A percentile compares a stretch with the other conserved stretches of the same genome.
These are phyloP conservation scores for Xylaria nigripes DNA, from an alignment of 495 filamentous ascomycete genomes.

Conservation along the genomic window DNA sequence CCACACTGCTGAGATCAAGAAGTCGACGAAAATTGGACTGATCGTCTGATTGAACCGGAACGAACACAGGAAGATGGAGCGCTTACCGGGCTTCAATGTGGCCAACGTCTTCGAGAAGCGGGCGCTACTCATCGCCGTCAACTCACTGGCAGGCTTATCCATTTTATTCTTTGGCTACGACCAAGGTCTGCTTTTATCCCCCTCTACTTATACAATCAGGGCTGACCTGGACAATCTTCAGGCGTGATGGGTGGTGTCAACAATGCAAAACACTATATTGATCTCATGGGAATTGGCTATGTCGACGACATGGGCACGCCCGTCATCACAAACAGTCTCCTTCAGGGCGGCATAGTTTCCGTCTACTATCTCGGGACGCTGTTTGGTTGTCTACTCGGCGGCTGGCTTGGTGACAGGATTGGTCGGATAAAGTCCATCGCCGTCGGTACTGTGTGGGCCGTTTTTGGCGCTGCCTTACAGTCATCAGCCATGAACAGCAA, in stretches of 20 bases:
- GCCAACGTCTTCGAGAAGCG: constrained; percentile 56
- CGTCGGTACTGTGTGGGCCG: constrained; percentile 47
- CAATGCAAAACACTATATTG: constrained; percentile 54
- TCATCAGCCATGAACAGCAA: constrained; percentile 53
- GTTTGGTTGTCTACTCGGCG: constrained; percentile 51
- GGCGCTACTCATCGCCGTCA: constrained; percentile 55
- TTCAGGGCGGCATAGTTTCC: constrained; percentile 62
- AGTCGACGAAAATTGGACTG: neutral
- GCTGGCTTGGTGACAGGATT: constrained; percentile 53
- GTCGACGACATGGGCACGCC: constrained; percentile 39
- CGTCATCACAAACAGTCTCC: constrained; percentile 51
- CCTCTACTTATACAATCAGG: constrained; percentile 20
- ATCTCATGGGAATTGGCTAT: constrained; percentile 59
- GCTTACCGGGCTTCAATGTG: constrained; percentile 47
- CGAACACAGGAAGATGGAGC: constrained; percentile 16
- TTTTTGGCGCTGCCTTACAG: constrained; percentile 53
- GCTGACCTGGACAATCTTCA: constrained; percentile 50
- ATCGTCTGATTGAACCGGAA: no score
- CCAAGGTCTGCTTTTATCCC: constrained; percentile 9
- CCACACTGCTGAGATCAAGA: no score
- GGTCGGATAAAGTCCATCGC: constrained; percentile 57
- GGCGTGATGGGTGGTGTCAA: constrained; percentile 75
- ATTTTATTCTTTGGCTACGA: constrained; percentile 28
- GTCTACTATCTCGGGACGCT: constrained; percentile 67
- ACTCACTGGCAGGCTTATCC: constrained; percentile 51